Evolutionary conservation across 2,329 filamentous ascomycete species (phyloP).

Genomic region (Fonsecaea multimorphosa): DNA sequence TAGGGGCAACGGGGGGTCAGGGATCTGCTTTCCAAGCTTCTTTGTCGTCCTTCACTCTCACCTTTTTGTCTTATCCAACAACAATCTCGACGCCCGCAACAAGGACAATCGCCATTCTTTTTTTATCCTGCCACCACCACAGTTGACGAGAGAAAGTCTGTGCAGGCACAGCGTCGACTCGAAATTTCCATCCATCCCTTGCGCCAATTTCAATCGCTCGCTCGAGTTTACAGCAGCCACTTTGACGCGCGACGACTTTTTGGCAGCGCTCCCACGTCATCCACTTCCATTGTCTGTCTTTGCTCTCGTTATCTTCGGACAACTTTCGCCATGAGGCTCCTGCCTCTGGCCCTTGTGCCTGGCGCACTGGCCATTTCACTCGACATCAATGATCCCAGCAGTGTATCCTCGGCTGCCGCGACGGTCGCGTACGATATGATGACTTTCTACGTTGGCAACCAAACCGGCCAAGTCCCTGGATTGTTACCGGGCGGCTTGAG

Average conservation of each 20-base stretch:
- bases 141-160: constrained; percentile 6
- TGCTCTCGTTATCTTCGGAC: constrained; percentile 3
- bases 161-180: constrained; percentile 17
- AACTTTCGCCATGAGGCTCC: constrained; percentile 23
- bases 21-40: background rate
- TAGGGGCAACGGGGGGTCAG: constrained; percentile 14
- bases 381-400: constrained; percentile 19
- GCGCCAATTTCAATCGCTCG: constrained; percentile 4
- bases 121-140: background rate
- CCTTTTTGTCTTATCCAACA: constrained; percentile 5
- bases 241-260: background rate
- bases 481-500: constrained; percentile 48
- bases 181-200: background rate
- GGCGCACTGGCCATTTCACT: constrained; percentile 26
- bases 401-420: constrained; percentile 45
- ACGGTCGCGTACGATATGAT: constrained; percentile 50
- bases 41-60: constrained; percentile 6
- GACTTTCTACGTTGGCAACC: constrained; percentile 46
- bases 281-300: background rate
- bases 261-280: background rate
- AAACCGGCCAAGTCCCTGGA: constrained; percentile 49
- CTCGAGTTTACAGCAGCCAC: background rate
- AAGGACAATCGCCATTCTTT: constrained; percentile 17
- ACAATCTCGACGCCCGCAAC: constrained; percentile 1
- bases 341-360: constrained; percentile 23